These are phyloP conservation scores for Daldinia caldariorum DNA, from an alignment of 495 filamentous ascomycete species.

Conservation along the genomic window DNA sequence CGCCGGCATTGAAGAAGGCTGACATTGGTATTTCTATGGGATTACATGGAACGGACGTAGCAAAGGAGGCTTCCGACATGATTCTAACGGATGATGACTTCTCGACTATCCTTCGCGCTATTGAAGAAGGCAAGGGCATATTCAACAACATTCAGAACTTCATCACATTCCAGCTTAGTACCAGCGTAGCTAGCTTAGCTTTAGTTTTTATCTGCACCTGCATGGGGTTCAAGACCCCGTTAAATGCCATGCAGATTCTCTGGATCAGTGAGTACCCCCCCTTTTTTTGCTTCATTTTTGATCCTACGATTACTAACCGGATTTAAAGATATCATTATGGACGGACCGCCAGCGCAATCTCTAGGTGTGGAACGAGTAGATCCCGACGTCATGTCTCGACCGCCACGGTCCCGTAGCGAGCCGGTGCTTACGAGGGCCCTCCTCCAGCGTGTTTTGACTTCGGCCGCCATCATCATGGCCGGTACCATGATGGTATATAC, in stretches of 20 bases:
- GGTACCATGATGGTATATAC: slow-evolving; percentile 92
- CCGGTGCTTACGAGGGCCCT: slow-evolving; percentile 86
- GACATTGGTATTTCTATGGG: slow-evolving; percentile 99
- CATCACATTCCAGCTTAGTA: slow-evolving; percentile 97
- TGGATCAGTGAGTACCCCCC: slow-evolving; percentile 86
- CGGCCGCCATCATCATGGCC: slow-evolving; percentile 85
- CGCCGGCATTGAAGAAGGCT: slow-evolving; percentile 94
- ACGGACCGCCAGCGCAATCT: slow-evolving; percentile 96
- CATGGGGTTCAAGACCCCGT: slow-evolving; percentile 88
- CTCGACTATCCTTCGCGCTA: slow-evolving; percentile 93
- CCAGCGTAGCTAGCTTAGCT: slow-evolving; percentile 91
- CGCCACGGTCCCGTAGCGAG: slow-evolving; percentile 83
- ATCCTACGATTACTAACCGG: slow-evolving; percentile 23
- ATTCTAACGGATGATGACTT: slow-evolving; percentile 98
- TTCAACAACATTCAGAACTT: slow-evolving; percentile 99
- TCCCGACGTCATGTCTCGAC: slow-evolving; percentile 90
- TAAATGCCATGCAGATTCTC: slow-evolving; percentile 99
- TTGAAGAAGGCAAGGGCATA: slow-evolving; percentile 98
- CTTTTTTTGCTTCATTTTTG: neutral
- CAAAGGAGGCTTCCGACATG: slow-evolving; percentile 99
- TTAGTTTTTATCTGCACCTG: slow-evolving; percentile 92
- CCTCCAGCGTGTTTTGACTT: slow-evolving; percentile 85
- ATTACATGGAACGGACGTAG: slow-evolving; percentile 92
- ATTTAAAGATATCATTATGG: slow-evolving; percentile 93
- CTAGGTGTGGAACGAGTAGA: slow-evolving; percentile 96